A percentile compares a stretch with the other conserved stretches of the same genome.
Conservation (phyloP, 176 grass and related monocot genomes). For the Hsuehochloa calcarea region DNA sequence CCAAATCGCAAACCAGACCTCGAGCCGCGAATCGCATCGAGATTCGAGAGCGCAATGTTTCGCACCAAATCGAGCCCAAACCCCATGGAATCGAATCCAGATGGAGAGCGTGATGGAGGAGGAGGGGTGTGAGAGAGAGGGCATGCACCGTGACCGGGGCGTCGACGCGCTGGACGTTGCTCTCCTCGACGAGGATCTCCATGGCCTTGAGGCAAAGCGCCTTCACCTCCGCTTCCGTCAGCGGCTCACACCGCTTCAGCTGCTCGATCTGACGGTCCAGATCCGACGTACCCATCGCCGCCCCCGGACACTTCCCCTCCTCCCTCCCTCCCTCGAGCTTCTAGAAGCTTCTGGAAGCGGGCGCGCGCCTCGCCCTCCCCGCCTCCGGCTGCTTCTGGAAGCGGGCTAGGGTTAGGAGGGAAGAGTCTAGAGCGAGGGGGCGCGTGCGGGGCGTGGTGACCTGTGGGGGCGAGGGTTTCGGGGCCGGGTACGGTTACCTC, state of each 20-base stretch:
- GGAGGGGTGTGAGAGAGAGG: not conserved
- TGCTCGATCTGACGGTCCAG: conserved; percentile 98
- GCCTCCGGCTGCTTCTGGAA: conserved; percentile 31
- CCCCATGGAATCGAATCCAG: not conserved
- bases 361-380: not conserved
- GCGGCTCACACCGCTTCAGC: conserved; percentile 94
- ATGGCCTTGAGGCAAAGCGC: conserved; percentile 98
- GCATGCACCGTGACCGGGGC: conserved; percentile 85
- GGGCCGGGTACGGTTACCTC: conserved; percentile 7
- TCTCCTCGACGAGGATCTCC: conserved; percentile 99
- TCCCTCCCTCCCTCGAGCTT: not conserved
- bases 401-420: conserved; percentile 17
- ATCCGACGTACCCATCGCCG: conserved; percentile 63
- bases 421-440: not conserved
- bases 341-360: conserved; percentile 38
- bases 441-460: not conserved
- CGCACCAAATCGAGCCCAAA: not conserved
- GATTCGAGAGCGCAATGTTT: no score
- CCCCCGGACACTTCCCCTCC: not conserved
- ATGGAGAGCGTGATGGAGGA: not conserved
- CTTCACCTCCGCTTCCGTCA: conserved; percentile 96
- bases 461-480: not conserved
- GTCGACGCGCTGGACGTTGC: conserved; percentile 92
- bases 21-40: not conserved
- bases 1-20: not conserved